Conservation (phyloP, 75 land plant species). For the Cryptomeria japonica region DNA sequence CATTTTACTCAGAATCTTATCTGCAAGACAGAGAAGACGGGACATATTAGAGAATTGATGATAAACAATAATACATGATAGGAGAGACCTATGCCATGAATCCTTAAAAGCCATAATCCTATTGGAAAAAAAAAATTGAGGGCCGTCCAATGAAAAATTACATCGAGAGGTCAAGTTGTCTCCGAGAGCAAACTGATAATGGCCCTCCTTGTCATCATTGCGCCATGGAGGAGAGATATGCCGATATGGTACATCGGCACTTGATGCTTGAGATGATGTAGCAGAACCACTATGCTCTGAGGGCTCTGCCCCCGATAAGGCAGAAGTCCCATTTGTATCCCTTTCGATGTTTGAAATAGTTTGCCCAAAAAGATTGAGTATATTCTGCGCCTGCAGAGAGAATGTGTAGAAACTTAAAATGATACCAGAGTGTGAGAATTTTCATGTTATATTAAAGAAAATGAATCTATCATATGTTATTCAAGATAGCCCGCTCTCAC, state of each 20-base stretch:
- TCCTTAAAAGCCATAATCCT: background rate
- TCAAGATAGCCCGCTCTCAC: too few relatives aligned
- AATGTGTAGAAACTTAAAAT: background rate
- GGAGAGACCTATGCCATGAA: background rate
- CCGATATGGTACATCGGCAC: background rate
- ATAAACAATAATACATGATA: background rate
- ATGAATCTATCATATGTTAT: too few relatives aligned
- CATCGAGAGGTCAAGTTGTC: conserved; percentile 86
- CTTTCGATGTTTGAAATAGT: background rate
- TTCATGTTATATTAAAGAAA: background rate
- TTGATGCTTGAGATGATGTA: background rate
- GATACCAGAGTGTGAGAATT: too few relatives aligned
- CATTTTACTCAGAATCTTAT: conserved; percentile 3
- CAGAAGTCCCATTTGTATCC: background rate
- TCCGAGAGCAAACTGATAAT: conserved; percentile 74
- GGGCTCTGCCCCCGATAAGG: background rate
- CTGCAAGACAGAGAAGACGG: background rate
- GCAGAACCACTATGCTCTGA: background rate
- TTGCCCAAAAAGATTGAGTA: background rate
- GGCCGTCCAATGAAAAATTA: conserved; percentile 16
- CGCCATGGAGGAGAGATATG: conserved; percentile 60
- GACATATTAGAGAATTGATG: background rate
- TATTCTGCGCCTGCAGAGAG: background rate
- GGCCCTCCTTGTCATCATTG: conserved; percentile 84
- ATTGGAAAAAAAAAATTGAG: background rate